These are phyloP conservation scores for Hanseniaspora valbyensis DNA, from an alignment of 805 yeast genomes.

Conservation along the genomic window DNA sequence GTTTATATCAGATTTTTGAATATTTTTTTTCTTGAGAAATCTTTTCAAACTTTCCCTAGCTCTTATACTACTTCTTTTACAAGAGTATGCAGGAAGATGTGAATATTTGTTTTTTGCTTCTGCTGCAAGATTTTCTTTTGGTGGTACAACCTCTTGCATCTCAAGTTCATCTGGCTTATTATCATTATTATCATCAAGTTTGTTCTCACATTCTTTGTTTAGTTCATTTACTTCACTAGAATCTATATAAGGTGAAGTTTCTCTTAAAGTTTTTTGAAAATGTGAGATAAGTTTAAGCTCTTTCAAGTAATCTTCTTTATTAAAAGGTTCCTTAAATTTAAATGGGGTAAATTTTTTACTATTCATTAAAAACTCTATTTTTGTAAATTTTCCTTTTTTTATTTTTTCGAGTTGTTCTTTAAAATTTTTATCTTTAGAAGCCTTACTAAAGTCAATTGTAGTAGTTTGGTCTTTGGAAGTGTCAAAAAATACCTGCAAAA, in stretches of 20 bases:
- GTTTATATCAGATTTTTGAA: background rate
- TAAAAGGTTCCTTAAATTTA: background rate
- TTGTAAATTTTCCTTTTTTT: background rate
- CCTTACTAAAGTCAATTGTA: background rate
- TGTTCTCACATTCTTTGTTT: too few relatives aligned
- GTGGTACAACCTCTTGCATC: background rate
- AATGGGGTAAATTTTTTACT: background rate
- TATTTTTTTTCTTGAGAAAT: conserved; percentile 2
- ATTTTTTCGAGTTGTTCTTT: background rate
- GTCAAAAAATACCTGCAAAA: background rate
- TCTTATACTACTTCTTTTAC: background rate
- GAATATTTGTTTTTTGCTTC: background rate
- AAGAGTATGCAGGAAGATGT: background rate
- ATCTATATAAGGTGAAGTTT: background rate
- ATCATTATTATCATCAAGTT: background rate
- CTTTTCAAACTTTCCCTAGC: background rate
- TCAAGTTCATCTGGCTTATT: background rate
- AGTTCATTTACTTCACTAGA: background rate
- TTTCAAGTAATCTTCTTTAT: conserved; percentile 1
- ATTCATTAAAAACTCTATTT: background rate
- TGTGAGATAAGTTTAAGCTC: background rate
- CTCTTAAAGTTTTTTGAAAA: background rate
- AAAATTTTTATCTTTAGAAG: background rate
- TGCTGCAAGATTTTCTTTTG: background rate
- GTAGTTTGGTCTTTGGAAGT: background rate